Conservation (phyloP, 2,329 filamentous ascomycete genomes). For the Grosmannia penicillata region DNA sequence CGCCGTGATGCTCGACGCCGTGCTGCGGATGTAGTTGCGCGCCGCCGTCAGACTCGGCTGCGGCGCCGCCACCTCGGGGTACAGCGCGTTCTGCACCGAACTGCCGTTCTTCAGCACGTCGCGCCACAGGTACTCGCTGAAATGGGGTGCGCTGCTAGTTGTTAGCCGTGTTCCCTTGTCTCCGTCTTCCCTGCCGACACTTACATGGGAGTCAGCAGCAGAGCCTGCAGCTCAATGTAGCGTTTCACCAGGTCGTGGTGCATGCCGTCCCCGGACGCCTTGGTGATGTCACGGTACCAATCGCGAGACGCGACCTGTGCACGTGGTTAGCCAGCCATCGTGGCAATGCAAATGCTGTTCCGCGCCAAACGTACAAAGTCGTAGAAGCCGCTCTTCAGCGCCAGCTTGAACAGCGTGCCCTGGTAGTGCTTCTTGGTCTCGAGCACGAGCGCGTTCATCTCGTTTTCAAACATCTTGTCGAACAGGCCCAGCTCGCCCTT, state of each 20-base stretch:
- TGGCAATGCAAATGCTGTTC: constrained; percentile 13
- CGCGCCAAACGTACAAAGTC: constrained; percentile 57
- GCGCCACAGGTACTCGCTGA: constrained; percentile 86
- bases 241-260: constrained; percentile 64
- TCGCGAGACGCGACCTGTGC: constrained; percentile 36
- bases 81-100: constrained; percentile 60
- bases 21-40: constrained; percentile 59
- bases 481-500: constrained; percentile 62
- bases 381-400: constrained; percentile 76
- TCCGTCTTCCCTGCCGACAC: background rate
- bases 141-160: constrained; percentile 54
- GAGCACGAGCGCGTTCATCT: constrained; percentile 70
- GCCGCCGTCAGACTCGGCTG: constrained; percentile 59
- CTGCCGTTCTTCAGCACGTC: constrained; percentile 54
- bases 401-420: constrained; percentile 68
- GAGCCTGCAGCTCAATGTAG: constrained; percentile 62
- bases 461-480: constrained; percentile 84
- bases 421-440: constrained; percentile 70
- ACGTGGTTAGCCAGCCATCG: background rate
- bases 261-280: constrained; percentile 67
- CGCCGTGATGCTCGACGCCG: constrained; percentile 10
- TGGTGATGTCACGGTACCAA: constrained; percentile 74
- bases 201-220: constrained; percentile 56
- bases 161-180: background rate
- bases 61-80: constrained; percentile 53